Evolutionary conservation across 78 protist genomes (phyloP).

Genomic region (Speleostelium caveatum): DNA sequence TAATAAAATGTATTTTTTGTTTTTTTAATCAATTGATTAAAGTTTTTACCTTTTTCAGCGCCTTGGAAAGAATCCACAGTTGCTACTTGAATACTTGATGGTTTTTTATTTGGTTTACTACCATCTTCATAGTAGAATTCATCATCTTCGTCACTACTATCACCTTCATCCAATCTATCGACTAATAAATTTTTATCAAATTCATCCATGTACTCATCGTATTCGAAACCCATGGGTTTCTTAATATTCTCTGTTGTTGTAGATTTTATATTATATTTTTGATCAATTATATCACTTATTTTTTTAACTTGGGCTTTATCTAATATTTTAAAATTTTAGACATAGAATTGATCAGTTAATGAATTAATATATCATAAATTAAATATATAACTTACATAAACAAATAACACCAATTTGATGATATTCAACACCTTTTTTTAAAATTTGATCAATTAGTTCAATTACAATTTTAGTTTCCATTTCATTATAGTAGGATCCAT

Average conservation of each 20-base stretch:
- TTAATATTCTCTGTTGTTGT: neutral
- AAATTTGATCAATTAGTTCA: slow-evolving; percentile 24
- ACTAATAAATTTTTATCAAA: no score
- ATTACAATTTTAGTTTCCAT: slow-evolving; percentile 37
- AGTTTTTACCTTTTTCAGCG: slow-evolving; percentile 91
- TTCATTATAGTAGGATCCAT: slow-evolving; percentile 62
- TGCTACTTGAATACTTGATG: slow-evolving; percentile 26
- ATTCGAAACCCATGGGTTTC: neutral
- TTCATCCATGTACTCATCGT: neutral
- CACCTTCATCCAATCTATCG: neutral
- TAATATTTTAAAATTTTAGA: slow-evolving; percentile 3
- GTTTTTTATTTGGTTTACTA: neutral
- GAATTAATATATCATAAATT: slow-evolving; percentile 22
- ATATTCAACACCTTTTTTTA: slow-evolving; percentile 3
- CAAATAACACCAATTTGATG: slow-evolving; percentile 84
- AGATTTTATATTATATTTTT: neutral
- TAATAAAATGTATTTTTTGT: no score
- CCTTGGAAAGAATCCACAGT: slow-evolving; percentile 95
- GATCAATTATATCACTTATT: neutral
- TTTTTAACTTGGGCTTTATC: neutral
- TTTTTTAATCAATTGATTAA: no score
- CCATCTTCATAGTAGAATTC: neutral
- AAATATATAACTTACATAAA: slow-evolving; percentile 80
- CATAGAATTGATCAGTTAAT: neutral
- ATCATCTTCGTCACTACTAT: neutral